Evolutionary conservation across 805 yeast genomes (phyloP).

Genomic region (Priceomyces melissophilus): DNA sequence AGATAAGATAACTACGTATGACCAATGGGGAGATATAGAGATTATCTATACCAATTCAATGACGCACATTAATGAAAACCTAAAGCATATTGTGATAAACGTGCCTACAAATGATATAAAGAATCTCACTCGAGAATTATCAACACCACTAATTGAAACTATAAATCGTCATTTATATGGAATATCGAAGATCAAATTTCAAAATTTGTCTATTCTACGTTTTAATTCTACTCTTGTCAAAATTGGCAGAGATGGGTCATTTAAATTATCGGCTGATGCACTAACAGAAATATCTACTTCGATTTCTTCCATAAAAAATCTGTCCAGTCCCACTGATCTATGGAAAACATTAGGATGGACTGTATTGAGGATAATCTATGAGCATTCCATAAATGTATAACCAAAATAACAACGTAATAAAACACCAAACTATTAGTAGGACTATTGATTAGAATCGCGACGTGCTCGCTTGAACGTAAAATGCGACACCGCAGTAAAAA

Average conservation of each 20-base stretch:
- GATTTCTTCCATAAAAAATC: too few relatives aligned
- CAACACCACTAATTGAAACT: conserved; percentile 9
- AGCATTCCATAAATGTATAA: too few relatives aligned
- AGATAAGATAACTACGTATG: neutral
- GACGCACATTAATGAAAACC: conserved; percentile 11
- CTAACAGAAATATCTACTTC: too few relatives aligned
- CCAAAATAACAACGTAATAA: too few relatives aligned
- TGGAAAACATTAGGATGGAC: too few relatives aligned
- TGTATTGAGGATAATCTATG: too few relatives aligned
- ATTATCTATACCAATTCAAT: conserved; percentile 1
- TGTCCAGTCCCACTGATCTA: too few relatives aligned
- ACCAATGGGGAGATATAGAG: conserved; percentile 8
- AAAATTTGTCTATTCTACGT: conserved; percentile 16
- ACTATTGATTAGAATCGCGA: too few relatives aligned
- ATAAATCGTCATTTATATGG: conserved; percentile 18
- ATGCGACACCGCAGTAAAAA: too few relatives aligned
- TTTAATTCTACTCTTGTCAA: conserved; percentile 17
- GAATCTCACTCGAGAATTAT: neutral
- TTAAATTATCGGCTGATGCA: conserved; percentile 11
- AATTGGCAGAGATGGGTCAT: conserved; percentile 21
- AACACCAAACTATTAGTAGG: too few relatives aligned
- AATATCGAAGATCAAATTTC: conserved; percentile 18
- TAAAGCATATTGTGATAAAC: conserved; percentile 19
- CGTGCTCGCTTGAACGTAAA: too few relatives aligned
- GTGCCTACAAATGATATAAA: conserved; percentile 19